Evolutionary conservation across 345 rosid genomes (phyloP).

Genomic region (Syzygium aqueum): DNA sequence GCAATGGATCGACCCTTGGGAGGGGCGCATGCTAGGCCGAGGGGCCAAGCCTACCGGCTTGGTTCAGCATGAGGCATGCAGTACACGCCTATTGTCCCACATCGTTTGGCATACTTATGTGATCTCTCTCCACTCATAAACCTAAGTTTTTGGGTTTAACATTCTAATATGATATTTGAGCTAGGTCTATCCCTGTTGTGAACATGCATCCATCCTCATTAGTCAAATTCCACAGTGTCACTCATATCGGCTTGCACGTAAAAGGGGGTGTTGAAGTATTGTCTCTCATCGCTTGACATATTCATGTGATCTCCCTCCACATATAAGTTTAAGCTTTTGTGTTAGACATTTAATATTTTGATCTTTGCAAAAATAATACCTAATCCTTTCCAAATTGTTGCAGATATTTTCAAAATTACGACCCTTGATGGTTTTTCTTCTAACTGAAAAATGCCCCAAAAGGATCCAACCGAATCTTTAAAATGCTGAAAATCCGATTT

Average conservation of each 20-base stretch:
- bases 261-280: too few relatives aligned
- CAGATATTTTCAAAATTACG: neutral
- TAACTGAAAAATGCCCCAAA: neutral
- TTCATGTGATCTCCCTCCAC: too few relatives aligned
- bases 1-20: neutral
- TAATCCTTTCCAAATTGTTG: neutral
- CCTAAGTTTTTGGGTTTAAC: too few relatives aligned
- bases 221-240: too few relatives aligned
- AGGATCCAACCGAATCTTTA: neutral
- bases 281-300: too few relatives aligned
- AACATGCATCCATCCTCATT: too few relatives aligned
- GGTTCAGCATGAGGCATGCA: neutral
- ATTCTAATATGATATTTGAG: too few relatives aligned
- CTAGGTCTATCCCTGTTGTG: too few relatives aligned
- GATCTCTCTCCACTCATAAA: too few relatives aligned
- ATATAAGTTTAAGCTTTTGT: too few relatives aligned
- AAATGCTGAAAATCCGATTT: neutral
- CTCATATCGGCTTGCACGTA: too few relatives aligned
- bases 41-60: neutral
- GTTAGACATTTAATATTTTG: neutral
- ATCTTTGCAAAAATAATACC: neutral
- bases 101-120: too few relatives aligned
- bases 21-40: neutral
- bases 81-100: neutral
- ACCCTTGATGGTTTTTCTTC: neutral